Evolutionary conservation across 768 basidiomycete species (phyloP).

Genomic region (Exsudoporus frostii): DNA sequence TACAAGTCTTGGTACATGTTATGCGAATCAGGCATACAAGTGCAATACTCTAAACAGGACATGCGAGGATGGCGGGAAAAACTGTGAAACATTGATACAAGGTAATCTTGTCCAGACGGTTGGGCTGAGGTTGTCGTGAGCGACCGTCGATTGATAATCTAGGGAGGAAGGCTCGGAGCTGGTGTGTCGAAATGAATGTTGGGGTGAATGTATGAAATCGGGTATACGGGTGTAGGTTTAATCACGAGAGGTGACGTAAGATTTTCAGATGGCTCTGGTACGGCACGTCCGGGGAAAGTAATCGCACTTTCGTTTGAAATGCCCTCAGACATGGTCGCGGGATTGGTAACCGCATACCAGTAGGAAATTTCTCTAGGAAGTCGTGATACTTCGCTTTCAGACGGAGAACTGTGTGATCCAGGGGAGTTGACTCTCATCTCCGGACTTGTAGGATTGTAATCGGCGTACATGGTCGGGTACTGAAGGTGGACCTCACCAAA

Average conservation of each 20-base stretch:
- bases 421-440: conserved; percentile 4
- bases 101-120: neutral
- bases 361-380: conserved; percentile 10
- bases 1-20: neutral
- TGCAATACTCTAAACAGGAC: conserved; percentile 16
- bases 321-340: conserved; percentile 1
- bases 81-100: conserved; percentile 8
- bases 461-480: conserved; percentile 1
- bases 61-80: conserved; percentile 3
- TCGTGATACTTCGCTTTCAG: conserved; percentile 9
- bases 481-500: conserved; percentile 10
- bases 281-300: neutral
- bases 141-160: neutral
- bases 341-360: conserved; percentile 4
- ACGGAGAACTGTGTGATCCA: conserved; percentile 1
- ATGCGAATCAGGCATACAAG: neutral
- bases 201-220: conserved; percentile 22
- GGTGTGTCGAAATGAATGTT: conserved; percentile 7
- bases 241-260: conserved; percentile 21
- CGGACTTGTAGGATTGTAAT: conserved; percentile 5
- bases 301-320: neutral
- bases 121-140: neutral
- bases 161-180: neutral
- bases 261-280: conserved; percentile 8
- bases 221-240: conserved; percentile 30